These are phyloP conservation scores for Populus alba DNA, from an alignment of 345 rosid species.

Conservation along the genomic window DNA sequence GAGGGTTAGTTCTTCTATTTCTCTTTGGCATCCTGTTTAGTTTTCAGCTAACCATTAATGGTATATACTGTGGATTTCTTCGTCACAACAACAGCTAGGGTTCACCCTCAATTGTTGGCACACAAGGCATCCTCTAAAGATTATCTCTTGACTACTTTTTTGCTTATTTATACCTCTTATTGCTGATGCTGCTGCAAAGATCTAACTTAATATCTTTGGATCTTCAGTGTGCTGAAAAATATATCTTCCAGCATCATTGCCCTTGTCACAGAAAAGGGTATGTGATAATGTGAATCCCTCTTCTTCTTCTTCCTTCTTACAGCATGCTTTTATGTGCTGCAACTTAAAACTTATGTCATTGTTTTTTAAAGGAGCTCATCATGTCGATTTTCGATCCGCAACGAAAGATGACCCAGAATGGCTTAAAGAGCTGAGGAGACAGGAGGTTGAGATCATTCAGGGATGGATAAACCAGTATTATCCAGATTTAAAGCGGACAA, in stretches of 20 bases:
- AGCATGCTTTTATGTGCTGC: neutral
- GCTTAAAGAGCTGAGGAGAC: conserved; percentile 56
- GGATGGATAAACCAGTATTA: conserved; percentile 57
- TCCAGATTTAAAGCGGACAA: conserved; percentile 34
- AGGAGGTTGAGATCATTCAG: conserved; percentile 55
- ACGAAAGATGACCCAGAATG: conserved; percentile 59
- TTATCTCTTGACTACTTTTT: neutral
- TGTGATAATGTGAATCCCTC: neutral
- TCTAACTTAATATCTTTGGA: neutral
- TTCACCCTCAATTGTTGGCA: neutral
- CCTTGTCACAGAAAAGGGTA: conserved; percentile 62
- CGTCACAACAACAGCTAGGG: neutral
- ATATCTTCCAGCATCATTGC: conserved; percentile 65
- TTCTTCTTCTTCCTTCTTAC: neutral
- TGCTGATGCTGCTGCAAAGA: neutral
- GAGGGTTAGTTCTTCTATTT: conserved; percentile 45
- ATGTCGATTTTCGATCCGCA: conserved; percentile 56
- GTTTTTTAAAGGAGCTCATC: conserved; percentile 60
- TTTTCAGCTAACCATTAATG: neutral
- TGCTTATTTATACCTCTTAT: neutral
- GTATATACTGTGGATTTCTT: neutral
- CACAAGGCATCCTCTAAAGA: neutral
- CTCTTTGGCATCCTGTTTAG: neutral
- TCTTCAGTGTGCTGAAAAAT: conserved; percentile 61
- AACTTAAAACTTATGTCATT: neutral